Conservation (phyloP, 1,284 basidiomycete species). For the Chalciporus sp. region DNA sequence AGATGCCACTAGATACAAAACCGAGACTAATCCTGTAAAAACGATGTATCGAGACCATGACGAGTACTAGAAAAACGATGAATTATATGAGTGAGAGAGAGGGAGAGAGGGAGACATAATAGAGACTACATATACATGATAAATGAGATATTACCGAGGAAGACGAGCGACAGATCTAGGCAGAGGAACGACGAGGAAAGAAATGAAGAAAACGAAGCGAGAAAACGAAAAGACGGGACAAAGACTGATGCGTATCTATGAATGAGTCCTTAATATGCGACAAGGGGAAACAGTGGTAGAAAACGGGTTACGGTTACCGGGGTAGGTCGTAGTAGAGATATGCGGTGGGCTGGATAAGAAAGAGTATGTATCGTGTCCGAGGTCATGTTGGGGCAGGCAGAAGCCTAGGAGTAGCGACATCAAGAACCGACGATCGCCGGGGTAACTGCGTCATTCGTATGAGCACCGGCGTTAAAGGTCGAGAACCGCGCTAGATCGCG, state of each 20-base stretch:
- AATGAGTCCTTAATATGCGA: not conserved
- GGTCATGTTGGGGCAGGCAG: no score
- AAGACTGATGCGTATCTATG: not conserved
- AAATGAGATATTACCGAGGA: not conserved
- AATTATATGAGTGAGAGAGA: not conserved
- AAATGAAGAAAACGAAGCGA: not conserved
- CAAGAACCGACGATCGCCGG: constrained; percentile 7
- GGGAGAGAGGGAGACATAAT: not conserved
- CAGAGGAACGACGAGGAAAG: no score
- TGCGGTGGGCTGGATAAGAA: not conserved
- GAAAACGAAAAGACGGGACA: not conserved
- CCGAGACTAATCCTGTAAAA: not conserved
- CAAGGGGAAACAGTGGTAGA: not conserved
- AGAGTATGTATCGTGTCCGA: no score
- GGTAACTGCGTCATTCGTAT: not conserved
- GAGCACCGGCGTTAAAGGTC: constrained; percentile 8
- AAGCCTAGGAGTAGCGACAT: not conserved
- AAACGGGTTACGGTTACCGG: not conserved
- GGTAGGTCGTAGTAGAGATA: not conserved
- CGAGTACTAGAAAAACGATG: not conserved
- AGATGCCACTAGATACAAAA: constrained; percentile 10
- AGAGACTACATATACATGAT: constrained; percentile 16
- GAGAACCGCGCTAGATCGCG: constrained; percentile 13
- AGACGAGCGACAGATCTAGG: not conserved
- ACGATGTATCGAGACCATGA: constrained; percentile 3